phyloP scores from a whole-genome alignment of 495 filamentous ascomycete species.

The Xylaria palmicola region DNA sequence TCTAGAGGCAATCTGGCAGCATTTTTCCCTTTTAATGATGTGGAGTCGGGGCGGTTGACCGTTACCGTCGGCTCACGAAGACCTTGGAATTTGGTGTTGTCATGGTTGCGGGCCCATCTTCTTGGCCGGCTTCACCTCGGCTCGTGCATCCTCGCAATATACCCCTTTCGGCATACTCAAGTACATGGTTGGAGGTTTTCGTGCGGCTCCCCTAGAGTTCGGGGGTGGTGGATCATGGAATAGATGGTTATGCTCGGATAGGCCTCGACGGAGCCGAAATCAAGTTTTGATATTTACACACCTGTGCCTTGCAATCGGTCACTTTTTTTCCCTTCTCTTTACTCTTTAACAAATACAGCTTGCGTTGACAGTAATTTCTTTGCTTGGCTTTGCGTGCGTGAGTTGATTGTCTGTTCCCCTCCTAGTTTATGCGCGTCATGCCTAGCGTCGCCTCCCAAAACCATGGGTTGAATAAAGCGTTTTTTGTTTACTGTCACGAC shows the following conservation, averaged over 20 bases:
- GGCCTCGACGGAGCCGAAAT: constrained; percentile 4
- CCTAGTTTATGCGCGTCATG: background rate
- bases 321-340: background rate
- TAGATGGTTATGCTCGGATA: constrained; percentile 8
- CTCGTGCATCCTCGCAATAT: constrained; percentile 15
- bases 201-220: constrained; percentile 11
- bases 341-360: constrained; percentile 23
- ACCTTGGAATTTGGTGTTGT: constrained; percentile 10
- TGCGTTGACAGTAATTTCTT: constrained; percentile 17
- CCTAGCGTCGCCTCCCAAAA: background rate
- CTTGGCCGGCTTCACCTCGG: constrained; percentile 6
- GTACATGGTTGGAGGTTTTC: constrained; percentile 16
- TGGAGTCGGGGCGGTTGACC: background rate
- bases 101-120: background rate
- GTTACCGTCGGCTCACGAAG: background rate
- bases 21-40: constrained; percentile 6
- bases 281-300: constrained; percentile 9
- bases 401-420: background rate
- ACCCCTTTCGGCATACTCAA: constrained; percentile 14
- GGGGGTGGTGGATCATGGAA: constrained; percentile 12
- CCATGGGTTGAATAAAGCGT: too few relatives aligned
- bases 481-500: too few relatives aligned
- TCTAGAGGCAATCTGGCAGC: constrained; percentile 11
- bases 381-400: background rate
- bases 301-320: constrained; percentile 13